Evolutionary conservation across 768 basidiomycete species (phyloP).

Genomic region (Ramaria rubella): DNA sequence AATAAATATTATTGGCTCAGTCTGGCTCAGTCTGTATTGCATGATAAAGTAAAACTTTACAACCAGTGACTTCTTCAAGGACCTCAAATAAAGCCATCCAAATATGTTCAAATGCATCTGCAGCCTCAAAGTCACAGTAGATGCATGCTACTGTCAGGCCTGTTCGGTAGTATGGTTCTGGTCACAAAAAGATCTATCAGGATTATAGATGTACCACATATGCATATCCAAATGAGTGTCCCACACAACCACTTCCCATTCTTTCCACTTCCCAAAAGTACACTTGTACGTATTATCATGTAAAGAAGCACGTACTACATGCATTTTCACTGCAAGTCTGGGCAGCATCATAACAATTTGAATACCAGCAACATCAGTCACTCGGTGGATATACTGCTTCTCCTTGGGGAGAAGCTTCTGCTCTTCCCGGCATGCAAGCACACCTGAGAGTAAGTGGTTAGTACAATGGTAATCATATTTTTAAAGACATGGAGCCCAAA

Average conservation of each 20-base stretch:
- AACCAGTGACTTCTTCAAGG: slow-evolving; percentile 16
- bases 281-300: too few relatives aligned
- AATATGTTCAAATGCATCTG: slow-evolving; percentile 13
- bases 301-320: too few relatives aligned
- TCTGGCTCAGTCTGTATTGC: too few relatives aligned
- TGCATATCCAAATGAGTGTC: slow-evolving; percentile 12
- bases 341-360: slow-evolving; percentile 2
- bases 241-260: too few relatives aligned
- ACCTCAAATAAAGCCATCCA: slow-evolving; percentile 17
- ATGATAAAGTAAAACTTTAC: too few relatives aligned
- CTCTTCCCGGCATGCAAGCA: not conserved
- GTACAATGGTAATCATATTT: not conserved
- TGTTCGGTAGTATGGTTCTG: not conserved
- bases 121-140: slow-evolving; percentile 15
- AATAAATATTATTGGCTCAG: too few relatives aligned
- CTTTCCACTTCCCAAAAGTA: too few relatives aligned
- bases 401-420: not conserved
- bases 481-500: too few relatives aligned
- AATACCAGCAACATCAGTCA: not conserved
- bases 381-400: slow-evolving; percentile 1
- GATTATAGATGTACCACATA: slow-evolving; percentile 8
- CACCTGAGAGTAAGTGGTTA: not conserved
- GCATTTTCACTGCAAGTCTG: not conserved
- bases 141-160: slow-evolving; percentile 16
- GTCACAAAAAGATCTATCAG: not conserved